These are phyloP conservation scores for Citrus glauca DNA, from an alignment of 345 rosid species.

Conservation along the genomic window DNA sequence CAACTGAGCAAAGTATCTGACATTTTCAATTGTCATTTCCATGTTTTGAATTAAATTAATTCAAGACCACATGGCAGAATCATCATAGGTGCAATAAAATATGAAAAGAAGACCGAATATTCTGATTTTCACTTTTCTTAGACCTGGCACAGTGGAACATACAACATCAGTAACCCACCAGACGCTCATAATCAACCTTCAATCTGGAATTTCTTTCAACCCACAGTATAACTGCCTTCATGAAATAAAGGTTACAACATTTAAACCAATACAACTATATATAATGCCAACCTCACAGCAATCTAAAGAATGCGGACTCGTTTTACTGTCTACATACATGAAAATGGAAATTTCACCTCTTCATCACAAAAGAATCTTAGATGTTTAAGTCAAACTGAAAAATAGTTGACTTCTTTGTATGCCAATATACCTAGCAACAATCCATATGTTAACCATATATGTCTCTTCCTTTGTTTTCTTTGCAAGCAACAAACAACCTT, in stretches of 20 bases:
- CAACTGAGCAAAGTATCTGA: background rate
- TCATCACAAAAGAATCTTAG: background rate
- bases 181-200: background rate
- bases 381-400: background rate
- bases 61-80: background rate
- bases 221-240: background rate
- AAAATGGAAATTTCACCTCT: background rate
- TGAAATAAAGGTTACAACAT: background rate
- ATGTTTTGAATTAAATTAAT: background rate
- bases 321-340: background rate
- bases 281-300: background rate
- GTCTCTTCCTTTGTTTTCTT: background rate
- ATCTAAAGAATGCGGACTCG: background rate
- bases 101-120: background rate
- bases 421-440: background rate
- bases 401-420: background rate
- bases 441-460: background rate
- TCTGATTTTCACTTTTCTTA: background rate
- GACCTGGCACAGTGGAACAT: background rate
- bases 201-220: background rate
- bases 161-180: background rate
- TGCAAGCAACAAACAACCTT: conserved; percentile 5
- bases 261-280: background rate
- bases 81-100: background rate
- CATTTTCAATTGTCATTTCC: background rate